phyloP scores from a whole-genome alignment of 306 rosid species.

The Fagus crenata region DNA sequence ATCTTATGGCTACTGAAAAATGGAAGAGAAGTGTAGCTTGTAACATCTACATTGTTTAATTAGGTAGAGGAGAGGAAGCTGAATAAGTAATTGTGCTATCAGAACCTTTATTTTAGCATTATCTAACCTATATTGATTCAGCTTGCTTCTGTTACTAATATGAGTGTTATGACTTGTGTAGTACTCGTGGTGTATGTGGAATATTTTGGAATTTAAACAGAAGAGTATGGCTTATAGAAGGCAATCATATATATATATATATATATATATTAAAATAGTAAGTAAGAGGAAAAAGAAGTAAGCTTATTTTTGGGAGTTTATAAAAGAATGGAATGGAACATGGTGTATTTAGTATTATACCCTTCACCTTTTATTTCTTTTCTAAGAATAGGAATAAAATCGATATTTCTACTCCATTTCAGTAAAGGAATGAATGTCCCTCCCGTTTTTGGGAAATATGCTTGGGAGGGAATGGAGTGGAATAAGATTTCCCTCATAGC shows the following conservation, averaged over 20 bases:
- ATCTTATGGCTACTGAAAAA: background rate
- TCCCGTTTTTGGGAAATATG: no score
- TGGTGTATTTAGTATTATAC: no score
- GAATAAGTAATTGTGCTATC: background rate
- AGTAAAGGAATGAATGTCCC: no score
- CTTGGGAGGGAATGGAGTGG: no score
- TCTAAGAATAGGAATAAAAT: no score
- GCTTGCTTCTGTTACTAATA: background rate
- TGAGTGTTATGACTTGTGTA: background rate
- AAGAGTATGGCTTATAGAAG: background rate
- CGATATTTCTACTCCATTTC: no score
- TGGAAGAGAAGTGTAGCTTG: background rate
- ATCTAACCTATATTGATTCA: background rate
- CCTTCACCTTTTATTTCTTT: no score
- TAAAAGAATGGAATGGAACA: no score
- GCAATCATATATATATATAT: background rate
- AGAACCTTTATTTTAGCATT: background rate
- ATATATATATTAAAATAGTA: background rate
- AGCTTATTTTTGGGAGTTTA: background rate
- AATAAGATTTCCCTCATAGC: no score
- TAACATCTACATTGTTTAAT: background rate
- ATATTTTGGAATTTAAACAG: background rate
- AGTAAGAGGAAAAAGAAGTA: background rate
- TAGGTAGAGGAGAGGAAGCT: background rate
- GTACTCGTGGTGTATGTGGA: background rate